Percentiles rank a stretch among this genome's conserved stretches.
Evolutionary conservation across 768 basidiomycete species (phyloP).

Genomic region (Suillus subalutaceus): DNA sequence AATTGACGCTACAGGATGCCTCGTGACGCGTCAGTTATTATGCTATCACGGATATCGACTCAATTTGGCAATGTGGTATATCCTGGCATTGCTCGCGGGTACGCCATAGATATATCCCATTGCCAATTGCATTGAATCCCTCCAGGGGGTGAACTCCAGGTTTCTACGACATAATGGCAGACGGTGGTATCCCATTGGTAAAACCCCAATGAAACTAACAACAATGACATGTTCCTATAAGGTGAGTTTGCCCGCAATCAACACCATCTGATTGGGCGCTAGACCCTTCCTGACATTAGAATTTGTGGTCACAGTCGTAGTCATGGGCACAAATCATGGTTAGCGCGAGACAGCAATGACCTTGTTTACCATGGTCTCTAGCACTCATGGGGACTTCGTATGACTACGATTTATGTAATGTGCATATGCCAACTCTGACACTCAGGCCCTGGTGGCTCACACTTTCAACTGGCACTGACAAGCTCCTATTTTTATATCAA

Average conservation of each 20-base stretch:
- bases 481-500: not conserved
- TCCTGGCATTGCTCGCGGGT: not conserved
- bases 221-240: not conserved
- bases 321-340: not conserved
- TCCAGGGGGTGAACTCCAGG: not conserved
- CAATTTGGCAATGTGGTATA: conserved; percentile 24
- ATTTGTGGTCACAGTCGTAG: not conserved
- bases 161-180: not conserved
- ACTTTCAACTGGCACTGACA: not conserved
- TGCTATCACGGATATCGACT: conserved; percentile 9
- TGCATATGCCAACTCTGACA: not conserved
- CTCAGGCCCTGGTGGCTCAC: no score
- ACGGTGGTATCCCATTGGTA: not conserved
- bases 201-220: not conserved
- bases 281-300: not conserved
- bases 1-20: conserved; percentile 22
- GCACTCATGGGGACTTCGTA: no score
- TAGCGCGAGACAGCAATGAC: not conserved
- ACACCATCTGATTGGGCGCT: not conserved
- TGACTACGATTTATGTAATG: not conserved
- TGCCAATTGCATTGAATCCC: conserved; percentile 1
- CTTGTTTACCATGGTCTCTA: not conserved
- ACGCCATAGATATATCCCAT: not conserved
- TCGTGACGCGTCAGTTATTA: conserved; percentile 6
- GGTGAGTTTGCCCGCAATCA: not conserved